Conservation (phyloP, 2,329 filamentous ascomycete species). For the Colletotrichum lentis region DNA sequence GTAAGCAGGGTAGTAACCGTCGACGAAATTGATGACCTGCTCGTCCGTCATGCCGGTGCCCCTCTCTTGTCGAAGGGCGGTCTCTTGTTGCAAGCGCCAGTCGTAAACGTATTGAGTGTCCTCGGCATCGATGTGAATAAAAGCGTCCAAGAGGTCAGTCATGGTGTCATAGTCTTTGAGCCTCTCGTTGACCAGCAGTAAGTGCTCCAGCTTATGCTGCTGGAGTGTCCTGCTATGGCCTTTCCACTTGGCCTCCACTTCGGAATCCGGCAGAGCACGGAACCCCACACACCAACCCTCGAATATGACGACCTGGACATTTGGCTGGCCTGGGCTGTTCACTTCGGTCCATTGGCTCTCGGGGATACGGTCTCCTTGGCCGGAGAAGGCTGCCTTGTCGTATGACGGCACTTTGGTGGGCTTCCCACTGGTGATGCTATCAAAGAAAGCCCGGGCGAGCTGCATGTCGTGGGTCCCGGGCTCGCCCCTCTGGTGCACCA, state of each 20-base stretch:
- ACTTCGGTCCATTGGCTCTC: constrained; percentile 67
- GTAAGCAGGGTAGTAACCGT: constrained; percentile 75
- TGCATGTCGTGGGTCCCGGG: constrained; percentile 82
- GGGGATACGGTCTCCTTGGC: constrained; percentile 78
- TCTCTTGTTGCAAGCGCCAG: constrained; percentile 86
- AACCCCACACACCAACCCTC: constrained; percentile 95
- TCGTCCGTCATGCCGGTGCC: constrained; percentile 84
- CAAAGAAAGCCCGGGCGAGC: constrained; percentile 70
- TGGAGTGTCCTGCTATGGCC: constrained; percentile 59
- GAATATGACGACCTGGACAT: constrained; percentile 75
- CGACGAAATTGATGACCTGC: constrained; percentile 77
- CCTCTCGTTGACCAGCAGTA: constrained; percentile 60
- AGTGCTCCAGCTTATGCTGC: constrained; percentile 58
- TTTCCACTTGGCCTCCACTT: constrained; percentile 62
- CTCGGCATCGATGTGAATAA: constrained; percentile 73
- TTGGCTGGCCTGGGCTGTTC: constrained; percentile 58
- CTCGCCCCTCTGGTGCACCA: constrained; percentile 84
- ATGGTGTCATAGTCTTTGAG: constrained; percentile 58
- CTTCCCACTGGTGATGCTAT: constrained; percentile 59
- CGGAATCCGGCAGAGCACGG: constrained; percentile 64
- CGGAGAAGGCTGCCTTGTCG: constrained; percentile 81
- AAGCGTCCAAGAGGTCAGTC: constrained; percentile 61
- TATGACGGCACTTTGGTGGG: constrained; percentile 74
- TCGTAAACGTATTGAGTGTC: constrained; percentile 79
- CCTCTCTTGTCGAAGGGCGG: constrained; percentile 68